Evolutionary conservation across 768 basidiomycete species (phyloP).

Genomic region (Lactarius hatsudake): DNA sequence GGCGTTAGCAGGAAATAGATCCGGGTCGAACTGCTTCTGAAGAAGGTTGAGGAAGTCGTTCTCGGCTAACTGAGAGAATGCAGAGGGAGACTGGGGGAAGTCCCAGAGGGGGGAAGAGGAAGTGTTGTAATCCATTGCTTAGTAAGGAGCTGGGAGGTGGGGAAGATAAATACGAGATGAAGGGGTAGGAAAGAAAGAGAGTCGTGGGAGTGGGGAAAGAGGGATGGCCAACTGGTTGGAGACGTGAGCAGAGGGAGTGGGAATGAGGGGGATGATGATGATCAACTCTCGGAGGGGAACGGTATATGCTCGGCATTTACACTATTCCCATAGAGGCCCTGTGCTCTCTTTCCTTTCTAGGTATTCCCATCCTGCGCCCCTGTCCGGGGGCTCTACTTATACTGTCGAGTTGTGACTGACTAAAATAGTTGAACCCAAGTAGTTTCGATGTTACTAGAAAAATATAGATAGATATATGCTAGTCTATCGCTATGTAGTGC

Average conservation of each 20-base stretch:
- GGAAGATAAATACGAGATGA: not conserved
- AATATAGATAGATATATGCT: not conserved
- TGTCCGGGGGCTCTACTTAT: not conserved
- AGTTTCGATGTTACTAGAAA: not conserved
- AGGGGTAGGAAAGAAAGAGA: not conserved
- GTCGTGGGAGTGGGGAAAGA: not conserved
- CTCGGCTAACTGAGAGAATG: constrained; percentile 65
- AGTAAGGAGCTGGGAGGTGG: not conserved
- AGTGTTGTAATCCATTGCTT: constrained; percentile 49
- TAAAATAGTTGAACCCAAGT: not conserved
- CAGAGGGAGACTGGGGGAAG: constrained; percentile 44
- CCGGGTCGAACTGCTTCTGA: constrained; percentile 65
- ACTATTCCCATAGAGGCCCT: not conserved
- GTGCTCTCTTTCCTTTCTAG: not conserved
- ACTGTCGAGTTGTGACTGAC: not conserved
- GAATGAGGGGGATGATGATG: not conserved
- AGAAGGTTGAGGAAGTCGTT: constrained; percentile 76
- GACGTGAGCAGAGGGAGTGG: not conserved
- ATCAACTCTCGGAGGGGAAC: not conserved
- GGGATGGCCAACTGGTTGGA: not conserved
- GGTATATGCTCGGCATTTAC: too few relatives aligned
- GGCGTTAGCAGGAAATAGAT: constrained; percentile 28
- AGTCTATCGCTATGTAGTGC: too few relatives aligned
- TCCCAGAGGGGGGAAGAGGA: constrained; percentile 59
- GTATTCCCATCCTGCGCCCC: not conserved